Conservation (phyloP, 768 basidiomycete genomes). For the Lentinula sp. region DNA sequence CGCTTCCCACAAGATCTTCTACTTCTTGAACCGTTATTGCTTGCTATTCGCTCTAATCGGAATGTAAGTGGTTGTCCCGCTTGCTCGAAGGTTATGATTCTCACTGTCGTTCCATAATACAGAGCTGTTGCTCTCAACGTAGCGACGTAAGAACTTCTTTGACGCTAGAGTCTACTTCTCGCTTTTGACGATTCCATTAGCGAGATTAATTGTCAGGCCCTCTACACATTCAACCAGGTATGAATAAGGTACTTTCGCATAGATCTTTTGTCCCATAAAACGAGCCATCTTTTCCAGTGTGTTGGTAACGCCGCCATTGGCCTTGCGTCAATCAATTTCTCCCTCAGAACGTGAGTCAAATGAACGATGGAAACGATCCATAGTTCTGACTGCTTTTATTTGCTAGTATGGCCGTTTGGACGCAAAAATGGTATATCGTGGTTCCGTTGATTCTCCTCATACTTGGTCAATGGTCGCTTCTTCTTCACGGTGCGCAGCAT, state of each 20-base stretch:
- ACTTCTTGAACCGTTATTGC: conserved; percentile 65
- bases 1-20: conserved; percentile 43
- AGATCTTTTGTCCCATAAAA: background rate
- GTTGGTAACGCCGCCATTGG: conserved; percentile 66
- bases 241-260: background rate
- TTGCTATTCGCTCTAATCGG: conserved; percentile 61
- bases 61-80: conserved; percentile 41
- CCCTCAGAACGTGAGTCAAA: conserved; percentile 54
- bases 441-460: conserved; percentile 49
- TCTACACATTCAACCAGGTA: conserved; percentile 61
- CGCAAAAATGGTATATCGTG: conserved; percentile 48
- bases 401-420: conserved; percentile 68
- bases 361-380: background rate
- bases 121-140: conserved; percentile 59
- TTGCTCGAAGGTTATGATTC: background rate
- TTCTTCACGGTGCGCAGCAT: conserved; percentile 49
- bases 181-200: conserved; percentile 17
- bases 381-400: background rate
- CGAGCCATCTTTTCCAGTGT: conserved; percentile 13
- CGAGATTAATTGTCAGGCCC: conserved; percentile 55
- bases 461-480: conserved; percentile 67
- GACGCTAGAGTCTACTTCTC: background rate
- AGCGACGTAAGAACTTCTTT: conserved; percentile 30
- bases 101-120: background rate
- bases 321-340: conserved; percentile 67